These are phyloP conservation scores for Rhynchospora breviuscula DNA, from an alignment of 176 grass and related monocot species.

Conservation along the genomic window DNA sequence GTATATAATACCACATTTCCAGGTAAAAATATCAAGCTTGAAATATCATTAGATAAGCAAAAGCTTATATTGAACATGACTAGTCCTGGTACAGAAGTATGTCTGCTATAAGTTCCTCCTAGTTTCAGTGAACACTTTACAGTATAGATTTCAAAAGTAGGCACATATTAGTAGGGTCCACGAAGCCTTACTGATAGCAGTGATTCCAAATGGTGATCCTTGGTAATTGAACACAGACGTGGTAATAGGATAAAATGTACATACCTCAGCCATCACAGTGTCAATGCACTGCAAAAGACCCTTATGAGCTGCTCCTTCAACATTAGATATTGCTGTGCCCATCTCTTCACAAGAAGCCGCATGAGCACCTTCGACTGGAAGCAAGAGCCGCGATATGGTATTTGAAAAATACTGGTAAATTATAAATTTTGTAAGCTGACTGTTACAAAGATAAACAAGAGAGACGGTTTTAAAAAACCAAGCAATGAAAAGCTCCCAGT, in stretches of 20 bases:
- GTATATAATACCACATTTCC: not conserved
- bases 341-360: constrained; percentile 89
- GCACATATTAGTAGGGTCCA: not conserved
- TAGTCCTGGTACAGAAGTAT: not conserved
- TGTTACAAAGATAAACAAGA: not conserved
- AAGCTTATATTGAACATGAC: not conserved
- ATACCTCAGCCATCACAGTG: constrained; percentile 94
- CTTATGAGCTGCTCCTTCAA: constrained; percentile 92
- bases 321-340: constrained; percentile 83
- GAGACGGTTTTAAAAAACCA: constrained; percentile 16
- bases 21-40: not conserved
- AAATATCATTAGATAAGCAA: not conserved
- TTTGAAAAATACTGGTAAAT: constrained; percentile 83
- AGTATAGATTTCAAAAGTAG: not conserved
- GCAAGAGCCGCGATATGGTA: constrained; percentile 81
- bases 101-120: not conserved
- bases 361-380: constrained; percentile 88
- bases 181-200: not conserved
- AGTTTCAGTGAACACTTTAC: not conserved
- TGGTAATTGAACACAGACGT: not conserved
- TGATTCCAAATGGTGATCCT: not conserved
- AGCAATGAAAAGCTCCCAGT: not conserved
- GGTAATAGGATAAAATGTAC: not conserved
- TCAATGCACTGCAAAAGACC: constrained; percentile 94
- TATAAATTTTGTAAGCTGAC: constrained; percentile 16